Base-by-base conservation (phyloP, 228 moss, liverwort and hornwort species). In the Sphagnum fallax region DNA sequence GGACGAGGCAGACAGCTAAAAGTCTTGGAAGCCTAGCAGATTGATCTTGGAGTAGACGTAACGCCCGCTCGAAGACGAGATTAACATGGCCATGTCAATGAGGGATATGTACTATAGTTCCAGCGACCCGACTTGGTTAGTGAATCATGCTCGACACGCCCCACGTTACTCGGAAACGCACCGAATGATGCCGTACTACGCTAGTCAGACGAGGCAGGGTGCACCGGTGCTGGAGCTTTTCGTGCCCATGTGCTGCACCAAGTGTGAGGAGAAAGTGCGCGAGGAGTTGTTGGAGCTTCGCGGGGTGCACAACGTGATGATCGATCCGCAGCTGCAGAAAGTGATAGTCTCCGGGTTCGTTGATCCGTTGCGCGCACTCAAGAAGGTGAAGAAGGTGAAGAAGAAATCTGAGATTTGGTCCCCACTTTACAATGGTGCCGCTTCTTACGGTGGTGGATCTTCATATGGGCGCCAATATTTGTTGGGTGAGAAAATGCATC, bases 201-300 rank as follows among this genome's bases (percentile, higher is more conserved):
- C 32, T 32, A 2, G 32, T 55, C 55, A 8, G 55, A 12, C 55
- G 8, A 8, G 84, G 48, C 58, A 57, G 4, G 69, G 61, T 0
- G 53, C 63, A 8, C 81, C 74, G 1, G 65, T 67, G 0, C 73
- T 84, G 53, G 75, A 84, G 70, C 78, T 84, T 1, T 12, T 81
- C 61, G 78, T 84, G 74, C 81, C 81, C 60, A 84, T 84, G 84
- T 84, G 84, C 60, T 84, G 81, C 67, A 62, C 13, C 50, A 84
- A 81, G 50, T 84, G 84, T 53, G 76, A 84, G 72, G 84, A 87
- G 76, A 87, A 80, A 75, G 68, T 84, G 47, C 76, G 73, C 48
- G 87, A 87, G 71, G 77, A 76, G 67, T 72, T 87, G 78, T 65
- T 81, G 74, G 87, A 87, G 64, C 72, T 87, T 0, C 68, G 71